Evolutionary conservation across 805 yeast species (phyloP).

Genomic region (Ogataea ramenticola): DNA sequence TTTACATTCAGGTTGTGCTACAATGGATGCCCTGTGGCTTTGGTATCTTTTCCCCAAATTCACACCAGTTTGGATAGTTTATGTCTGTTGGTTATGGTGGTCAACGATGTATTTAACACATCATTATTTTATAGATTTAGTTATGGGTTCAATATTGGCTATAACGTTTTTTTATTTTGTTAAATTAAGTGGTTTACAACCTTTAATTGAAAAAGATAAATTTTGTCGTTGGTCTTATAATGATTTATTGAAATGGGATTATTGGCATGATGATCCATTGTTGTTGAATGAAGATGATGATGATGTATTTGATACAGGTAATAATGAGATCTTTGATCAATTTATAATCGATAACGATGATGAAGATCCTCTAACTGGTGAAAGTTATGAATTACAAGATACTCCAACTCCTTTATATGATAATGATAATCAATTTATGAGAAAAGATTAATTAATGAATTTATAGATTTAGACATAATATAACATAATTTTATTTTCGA

Average conservation of each 20-base stretch:
- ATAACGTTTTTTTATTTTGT: conserved; percentile 62
- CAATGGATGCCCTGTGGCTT: conserved; percentile 86
- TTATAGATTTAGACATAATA: too few species aligned
- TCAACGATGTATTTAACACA: conserved; percentile 96
- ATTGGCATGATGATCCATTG: conserved; percentile 16
- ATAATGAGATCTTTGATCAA: neutral
- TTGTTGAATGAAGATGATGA: neutral
- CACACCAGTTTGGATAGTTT: conserved; percentile 58
- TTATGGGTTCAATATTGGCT: conserved; percentile 88
- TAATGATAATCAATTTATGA: neutral
- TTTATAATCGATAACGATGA: neutral
- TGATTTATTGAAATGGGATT: conserved; percentile 3
- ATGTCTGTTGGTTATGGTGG: conserved; percentile 97
- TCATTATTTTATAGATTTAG: conserved; percentile 89
- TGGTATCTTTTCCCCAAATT: conserved; percentile 72
- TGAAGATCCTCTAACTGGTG: conserved; percentile 3
- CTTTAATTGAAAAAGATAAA: conserved; percentile 28
- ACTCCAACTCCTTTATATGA: neutral
- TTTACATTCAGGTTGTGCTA: conserved; percentile 89
- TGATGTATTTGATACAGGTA: too few species aligned
- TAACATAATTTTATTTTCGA: too few species aligned
- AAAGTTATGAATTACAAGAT: conserved; percentile 12
- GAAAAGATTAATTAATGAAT: neutral
- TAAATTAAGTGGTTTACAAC: conserved; percentile 57
- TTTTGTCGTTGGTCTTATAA: conserved; percentile 41